Evolutionary conservation across 1,284 basidiomycete genomes (phyloP).

Genomic region (Leccinum colubrinum): DNA sequence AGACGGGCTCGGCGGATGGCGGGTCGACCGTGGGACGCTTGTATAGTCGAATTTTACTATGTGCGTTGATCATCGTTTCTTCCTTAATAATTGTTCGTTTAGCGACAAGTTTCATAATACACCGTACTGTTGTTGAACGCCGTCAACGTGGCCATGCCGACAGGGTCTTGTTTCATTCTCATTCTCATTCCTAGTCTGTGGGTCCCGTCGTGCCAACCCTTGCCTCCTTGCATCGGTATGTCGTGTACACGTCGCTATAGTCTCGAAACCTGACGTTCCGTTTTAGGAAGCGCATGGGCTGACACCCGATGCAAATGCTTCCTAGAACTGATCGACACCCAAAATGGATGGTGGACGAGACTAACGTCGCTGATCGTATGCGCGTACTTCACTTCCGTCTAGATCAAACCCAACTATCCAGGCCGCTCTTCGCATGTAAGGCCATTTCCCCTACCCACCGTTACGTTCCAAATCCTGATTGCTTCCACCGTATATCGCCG

Average conservation of each 20-base stretch:
- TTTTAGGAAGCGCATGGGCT: no score
- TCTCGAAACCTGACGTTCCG: no score
- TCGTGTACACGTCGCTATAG: constrained; percentile 10
- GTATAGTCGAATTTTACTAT: constrained; percentile 81
- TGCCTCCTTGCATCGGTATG: background rate
- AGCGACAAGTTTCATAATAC: background rate
- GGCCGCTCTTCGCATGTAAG: constrained; percentile 91
- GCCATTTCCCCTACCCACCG: background rate
- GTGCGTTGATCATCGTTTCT: constrained; percentile 40
- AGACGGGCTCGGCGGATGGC: no score
- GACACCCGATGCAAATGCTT: no score
- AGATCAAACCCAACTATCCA: constrained; percentile 91
- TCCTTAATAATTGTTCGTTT: background rate
- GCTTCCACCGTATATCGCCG: background rate
- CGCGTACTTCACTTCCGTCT: background rate
- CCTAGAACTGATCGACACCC: no score
- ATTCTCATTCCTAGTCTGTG: background rate
- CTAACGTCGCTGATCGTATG: background rate
- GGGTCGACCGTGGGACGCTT: constrained; percentile 62
- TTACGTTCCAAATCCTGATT: background rate
- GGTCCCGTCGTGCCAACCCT: background rate
- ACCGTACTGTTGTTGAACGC: background rate
- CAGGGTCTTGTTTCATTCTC: background rate
- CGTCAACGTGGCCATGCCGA: constrained; percentile 1
- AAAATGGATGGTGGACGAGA: no score